Base-by-base conservation (phyloP, 2,329 filamentous ascomycete genomes). In the Aspergillus aculeatus region DNA sequence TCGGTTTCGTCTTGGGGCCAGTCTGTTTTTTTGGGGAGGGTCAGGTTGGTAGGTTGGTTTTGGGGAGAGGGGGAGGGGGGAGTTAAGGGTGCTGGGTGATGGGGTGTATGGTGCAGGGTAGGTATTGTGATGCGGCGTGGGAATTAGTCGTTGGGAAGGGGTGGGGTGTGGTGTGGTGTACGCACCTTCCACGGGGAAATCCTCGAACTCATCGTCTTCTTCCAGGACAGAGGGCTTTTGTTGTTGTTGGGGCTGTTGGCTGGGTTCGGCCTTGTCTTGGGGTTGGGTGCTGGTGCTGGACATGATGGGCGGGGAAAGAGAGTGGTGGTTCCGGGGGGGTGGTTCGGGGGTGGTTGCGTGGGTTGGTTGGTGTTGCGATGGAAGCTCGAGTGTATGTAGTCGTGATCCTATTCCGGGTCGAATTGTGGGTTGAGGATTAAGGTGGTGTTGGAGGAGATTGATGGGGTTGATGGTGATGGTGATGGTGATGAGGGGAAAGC, bases 121-220 rank as follows among this genome's bases (percentile, higher is more conserved):
- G 31, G 53, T 12, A 19, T 35, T 0, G 32, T 35, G 11, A 5
- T 35, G 32, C 14, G 14, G 32, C 14, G 32, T 35, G 32, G 24
- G 23, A 23, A 23, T 23, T 23, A 4, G 23, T 23, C 4, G 23
- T 23, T 4, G 23, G 23, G 23, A 23, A 23, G 23, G 23, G 23
- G 4, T 2, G 32, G 16, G 11, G 4, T 35, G 32, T 12, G 14
- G 32, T 12, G 32, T 35, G 32, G 35, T 38, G 47, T 54, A 62
- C 71, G 58, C 79, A 96, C 95, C 92, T 80, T 99, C 94, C 58
- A 96, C 90, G 26, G 95, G 95, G 73, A 99, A 99, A 77, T 99
- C 95, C 76, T 99, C 95, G 72, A 99, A 99, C 81, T 99, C 95
- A 77, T 99, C 95, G 73, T 99, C 95, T 77, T 99, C 95, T 77